Evolutionary conservation across 768 basidiomycete genomes (phyloP).

Genomic region (Trametes elegans): DNA sequence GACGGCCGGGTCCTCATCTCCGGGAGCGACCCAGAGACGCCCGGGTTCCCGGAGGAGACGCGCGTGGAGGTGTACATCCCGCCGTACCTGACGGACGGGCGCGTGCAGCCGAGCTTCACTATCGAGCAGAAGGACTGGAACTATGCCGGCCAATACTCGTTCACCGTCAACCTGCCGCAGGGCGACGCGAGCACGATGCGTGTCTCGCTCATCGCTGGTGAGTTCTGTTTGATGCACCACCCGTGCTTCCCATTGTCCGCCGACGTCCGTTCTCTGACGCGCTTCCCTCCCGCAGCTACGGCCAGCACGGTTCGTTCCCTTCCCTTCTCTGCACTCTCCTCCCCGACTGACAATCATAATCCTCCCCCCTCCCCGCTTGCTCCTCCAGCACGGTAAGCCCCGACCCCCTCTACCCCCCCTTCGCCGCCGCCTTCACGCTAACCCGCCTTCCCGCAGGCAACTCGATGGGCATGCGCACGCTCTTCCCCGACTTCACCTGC

Average conservation of each 20-base stretch:
- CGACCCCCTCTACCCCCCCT: background rate
- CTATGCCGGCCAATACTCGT: constrained; percentile 51
- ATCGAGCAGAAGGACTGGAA: constrained; percentile 62
- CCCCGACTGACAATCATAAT: background rate
- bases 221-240: constrained; percentile 27
- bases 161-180: constrained; percentile 44
- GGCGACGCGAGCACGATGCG: constrained; percentile 47
- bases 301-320: constrained; percentile 55
- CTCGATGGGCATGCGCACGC: constrained; percentile 65
- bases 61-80: constrained; percentile 82
- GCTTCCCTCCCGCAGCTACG: constrained; percentile 41
- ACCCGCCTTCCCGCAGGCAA: constrained; percentile 34
- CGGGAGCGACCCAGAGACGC: constrained; percentile 69
- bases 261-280: constrained; percentile 17
- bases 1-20: constrained; percentile 76
- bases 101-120: constrained; percentile 59
- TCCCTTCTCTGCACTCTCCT: background rate
- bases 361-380: background rate
- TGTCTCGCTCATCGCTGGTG: constrained; percentile 65
- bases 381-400: constrained; percentile 18
- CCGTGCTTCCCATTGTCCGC: background rate
- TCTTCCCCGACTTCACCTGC: constrained; percentile 74
- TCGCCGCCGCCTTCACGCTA: background rate
- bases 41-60: constrained; percentile 71
- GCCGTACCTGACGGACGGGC: constrained; percentile 71